phyloP scores from a whole-genome alignment of 257 asterid genomes.

The Parsonsia alboflavescens region DNA sequence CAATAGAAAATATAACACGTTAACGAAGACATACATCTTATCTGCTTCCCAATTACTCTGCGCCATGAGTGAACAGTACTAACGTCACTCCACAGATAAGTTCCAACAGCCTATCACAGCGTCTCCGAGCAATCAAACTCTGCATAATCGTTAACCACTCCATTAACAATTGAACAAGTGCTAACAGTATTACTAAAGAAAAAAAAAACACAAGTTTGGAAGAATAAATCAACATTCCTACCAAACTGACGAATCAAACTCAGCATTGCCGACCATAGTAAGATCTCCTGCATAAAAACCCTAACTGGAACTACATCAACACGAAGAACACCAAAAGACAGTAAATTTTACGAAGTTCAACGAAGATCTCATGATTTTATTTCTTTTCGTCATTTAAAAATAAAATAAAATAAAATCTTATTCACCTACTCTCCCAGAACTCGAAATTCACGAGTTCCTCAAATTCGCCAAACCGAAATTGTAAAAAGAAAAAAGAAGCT shows the following conservation, averaged over 20 bases:
- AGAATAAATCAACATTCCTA: constrained; percentile 18
- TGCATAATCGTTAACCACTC: constrained; percentile 13
- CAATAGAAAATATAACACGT: constrained; percentile 3
- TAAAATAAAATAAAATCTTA: neutral
- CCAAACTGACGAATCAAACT: constrained; percentile 49
- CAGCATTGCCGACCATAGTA: constrained; percentile 46
- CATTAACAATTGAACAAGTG: neutral
- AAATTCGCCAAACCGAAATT: neutral
- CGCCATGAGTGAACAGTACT: constrained; percentile 52
- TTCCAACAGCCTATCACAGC: constrained; percentile 20
- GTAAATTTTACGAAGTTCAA: constrained; percentile 12
- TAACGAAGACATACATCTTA: constrained; percentile 57
- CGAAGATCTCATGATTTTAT: constrained; percentile 20
- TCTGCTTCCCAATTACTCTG: constrained; percentile 99
- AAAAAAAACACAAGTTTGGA: neutral
- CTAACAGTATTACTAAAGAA: constrained; percentile 13
- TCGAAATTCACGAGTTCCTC: constrained; percentile 11
- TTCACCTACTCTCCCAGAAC: constrained; percentile 13
- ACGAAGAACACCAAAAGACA: constrained; percentile 12
- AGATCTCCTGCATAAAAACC: constrained; percentile 46
- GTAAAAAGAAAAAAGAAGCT: too few relatives aligned
- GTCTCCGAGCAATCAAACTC: constrained; percentile 28
- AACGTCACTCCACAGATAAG: constrained; percentile 18
- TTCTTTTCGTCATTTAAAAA: neutral
- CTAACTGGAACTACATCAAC: constrained; percentile 31